Evolutionary conservation across 305 asterid genomes (phyloP), one percentile per base, ranked within the genome.

Genomic region (Fraxinus nigra): DNA sequence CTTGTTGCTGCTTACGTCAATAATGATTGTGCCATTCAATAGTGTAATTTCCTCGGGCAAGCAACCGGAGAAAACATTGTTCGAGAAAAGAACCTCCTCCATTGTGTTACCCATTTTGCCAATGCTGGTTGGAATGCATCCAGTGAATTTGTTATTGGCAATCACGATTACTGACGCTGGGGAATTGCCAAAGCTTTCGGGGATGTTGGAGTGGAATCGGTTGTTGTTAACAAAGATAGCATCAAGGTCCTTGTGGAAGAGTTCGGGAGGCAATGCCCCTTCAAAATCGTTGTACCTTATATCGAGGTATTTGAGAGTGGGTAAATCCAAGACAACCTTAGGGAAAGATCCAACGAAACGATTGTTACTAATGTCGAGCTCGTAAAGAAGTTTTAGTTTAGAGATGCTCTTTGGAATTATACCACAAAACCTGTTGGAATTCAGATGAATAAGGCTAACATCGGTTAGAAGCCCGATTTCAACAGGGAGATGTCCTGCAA

Each of bases 201-300:
- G 98, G 96, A 7, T 59, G 69, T 18, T 59, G 69, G 69, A 91
- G 4, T 77, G 81, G 10, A 95, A 93, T 9, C 97, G 78, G 32
- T 95, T 95, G 82, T 84, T 79, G 80, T 95, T 95, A 78, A 93
- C 24, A 82, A 95, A 95, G 20, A 95, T 85, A 0, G 92, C 98
- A 46, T 93, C 98, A 3, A 93, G 73, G 11, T 83, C 77, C 82
- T 82, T 93, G 10, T 89, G 91, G 7, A 94, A 93, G 18, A 93
- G 83, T 18, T 70, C 75, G 0, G 84, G 59, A 0, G 97, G 96
- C 78, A 94, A 33, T n/a, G 79, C 72, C 1, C 98, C 97, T 30
- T 93, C 97, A n/a, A 94, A 93, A 38, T 92, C 91, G 61, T 94
- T 94, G 90, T 65, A 94, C 82, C 98, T 85, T 8, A 94, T 78